phyloP scores from a whole-genome alignment of 2,329 filamentous ascomycete species.

The Trichophyton rubrum region DNA sequence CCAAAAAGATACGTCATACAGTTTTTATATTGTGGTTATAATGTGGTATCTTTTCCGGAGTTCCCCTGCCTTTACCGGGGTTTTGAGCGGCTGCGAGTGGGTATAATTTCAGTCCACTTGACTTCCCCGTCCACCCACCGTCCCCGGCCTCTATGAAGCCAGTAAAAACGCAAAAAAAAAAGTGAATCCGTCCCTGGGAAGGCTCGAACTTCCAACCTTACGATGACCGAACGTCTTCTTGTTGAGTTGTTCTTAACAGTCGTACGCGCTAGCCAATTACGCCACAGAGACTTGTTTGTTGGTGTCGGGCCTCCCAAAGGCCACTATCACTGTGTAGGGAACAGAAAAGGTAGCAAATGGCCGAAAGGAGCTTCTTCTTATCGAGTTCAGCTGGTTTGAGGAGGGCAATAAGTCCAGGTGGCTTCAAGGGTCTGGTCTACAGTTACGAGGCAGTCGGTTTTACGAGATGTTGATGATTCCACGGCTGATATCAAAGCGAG shows the following conservation, averaged over 20 bases:
- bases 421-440: too few species aligned
- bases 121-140: not conserved
- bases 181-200: conserved; percentile 25
- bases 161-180: conserved; percentile 8
- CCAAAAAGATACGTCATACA: not conserved
- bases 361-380: not conserved
- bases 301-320: not conserved
- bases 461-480: too few species aligned
- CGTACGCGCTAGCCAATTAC: conserved; percentile 7
- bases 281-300: conserved; percentile 7
- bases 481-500: not conserved
- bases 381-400: not conserved
- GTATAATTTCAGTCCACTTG: not conserved
- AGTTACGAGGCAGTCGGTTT: too few species aligned
- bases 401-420: not conserved
- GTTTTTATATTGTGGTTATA: not conserved
- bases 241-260: conserved; percentile 1
- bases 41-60: not conserved
- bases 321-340: not conserved
- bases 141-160: not conserved
- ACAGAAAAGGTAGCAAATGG: not conserved
- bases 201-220: conserved; percentile 31
- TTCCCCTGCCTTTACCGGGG: not conserved
- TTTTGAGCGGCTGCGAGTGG: not conserved
- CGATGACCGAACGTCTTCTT: conserved; percentile 1